Conservation (phyloP, 2,329 filamentous ascomycete genomes). For the Penicillium sp. region DNA sequence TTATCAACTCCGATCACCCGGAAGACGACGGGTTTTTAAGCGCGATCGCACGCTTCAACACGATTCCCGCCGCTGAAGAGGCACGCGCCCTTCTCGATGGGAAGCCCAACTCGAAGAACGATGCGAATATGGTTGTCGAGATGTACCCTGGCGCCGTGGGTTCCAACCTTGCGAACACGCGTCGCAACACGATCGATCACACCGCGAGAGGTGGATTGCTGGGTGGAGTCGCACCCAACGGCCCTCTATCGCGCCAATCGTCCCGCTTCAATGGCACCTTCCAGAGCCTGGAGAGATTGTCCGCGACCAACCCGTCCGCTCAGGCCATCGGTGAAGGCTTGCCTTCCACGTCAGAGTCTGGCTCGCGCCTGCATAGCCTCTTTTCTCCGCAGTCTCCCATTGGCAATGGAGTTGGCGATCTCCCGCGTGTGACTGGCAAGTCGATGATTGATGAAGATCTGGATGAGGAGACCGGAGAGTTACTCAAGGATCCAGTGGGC, state of each 20-base stretch:
- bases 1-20: slow-evolving; percentile 51
- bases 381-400: slow-evolving; percentile 61
- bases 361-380: slow-evolving; percentile 50
- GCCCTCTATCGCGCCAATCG: slow-evolving; percentile 48
- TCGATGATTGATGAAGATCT: slow-evolving; percentile 61
- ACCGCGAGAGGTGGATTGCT: slow-evolving; percentile 34
- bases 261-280: slow-evolving; percentile 61
- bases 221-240: slow-evolving; percentile 30
- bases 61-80: slow-evolving; percentile 55
- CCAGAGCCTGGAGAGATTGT: slow-evolving; percentile 55
- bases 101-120: slow-evolving; percentile 58
- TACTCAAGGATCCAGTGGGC: slow-evolving; percentile 60
- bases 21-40: slow-evolving; percentile 56
- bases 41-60: slow-evolving; percentile 57
- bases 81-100: slow-evolving; percentile 57
- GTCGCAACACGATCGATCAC: slow-evolving; percentile 54
- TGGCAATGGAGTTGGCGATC: slow-evolving; percentile 51
- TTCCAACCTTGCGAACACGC: slow-evolving; percentile 31
- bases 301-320: slow-evolving; percentile 45
- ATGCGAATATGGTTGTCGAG: slow-evolving; percentile 56
- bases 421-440: slow-evolving; percentile 54
- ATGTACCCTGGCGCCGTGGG: slow-evolving; percentile 45
- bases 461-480: slow-evolving; percentile 59
- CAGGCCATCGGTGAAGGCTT: slow-evolving; percentile 51
- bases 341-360: slow-evolving; percentile 46